A percentile compares a stretch with the other conserved stretches of the same genome.
Evolutionary conservation across 768 basidiomycete species (phyloP).

Genomic region (Leccinum incarnatum): DNA sequence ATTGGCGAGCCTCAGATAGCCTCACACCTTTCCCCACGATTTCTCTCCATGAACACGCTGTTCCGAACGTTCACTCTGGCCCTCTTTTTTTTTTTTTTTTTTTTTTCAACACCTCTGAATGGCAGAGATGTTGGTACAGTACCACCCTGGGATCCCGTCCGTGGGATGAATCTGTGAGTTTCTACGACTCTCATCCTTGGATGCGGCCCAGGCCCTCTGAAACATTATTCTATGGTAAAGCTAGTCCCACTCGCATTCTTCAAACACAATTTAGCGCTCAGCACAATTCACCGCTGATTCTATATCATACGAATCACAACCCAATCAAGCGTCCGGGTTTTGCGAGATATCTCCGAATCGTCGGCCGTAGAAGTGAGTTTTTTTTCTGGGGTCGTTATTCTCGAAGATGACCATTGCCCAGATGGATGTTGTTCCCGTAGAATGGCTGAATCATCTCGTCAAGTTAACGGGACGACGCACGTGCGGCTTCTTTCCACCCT

Average conservation of each 20-base stretch:
- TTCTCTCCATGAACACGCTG: neutral
- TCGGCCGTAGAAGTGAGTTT: neutral
- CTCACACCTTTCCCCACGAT: neutral
- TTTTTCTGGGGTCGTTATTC: neutral
- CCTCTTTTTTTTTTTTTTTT: neutral
- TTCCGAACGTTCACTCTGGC: neutral
- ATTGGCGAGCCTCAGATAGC: neutral
- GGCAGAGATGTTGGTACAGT: too few species aligned
- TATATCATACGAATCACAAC: neutral
- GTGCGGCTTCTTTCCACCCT: neutral
- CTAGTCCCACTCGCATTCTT: too few species aligned
- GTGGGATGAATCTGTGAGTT: neutral
- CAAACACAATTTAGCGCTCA: neutral
- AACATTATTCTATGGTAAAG: neutral
- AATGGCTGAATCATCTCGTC: neutral
- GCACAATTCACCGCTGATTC: neutral
- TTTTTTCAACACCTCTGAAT: neutral
- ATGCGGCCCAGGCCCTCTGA: neutral
- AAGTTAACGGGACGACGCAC: neutral
- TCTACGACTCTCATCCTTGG: too few species aligned
- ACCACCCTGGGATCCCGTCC: neutral
- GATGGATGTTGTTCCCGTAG: neutral
- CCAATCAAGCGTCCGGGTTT: neutral
- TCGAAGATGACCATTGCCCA: neutral
- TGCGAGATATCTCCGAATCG: neutral